These are phyloP conservation scores for Actinomortierella wolfii DNA, from an alignment of 371 early-diverging fungal species.

Conservation along the genomic window DNA sequence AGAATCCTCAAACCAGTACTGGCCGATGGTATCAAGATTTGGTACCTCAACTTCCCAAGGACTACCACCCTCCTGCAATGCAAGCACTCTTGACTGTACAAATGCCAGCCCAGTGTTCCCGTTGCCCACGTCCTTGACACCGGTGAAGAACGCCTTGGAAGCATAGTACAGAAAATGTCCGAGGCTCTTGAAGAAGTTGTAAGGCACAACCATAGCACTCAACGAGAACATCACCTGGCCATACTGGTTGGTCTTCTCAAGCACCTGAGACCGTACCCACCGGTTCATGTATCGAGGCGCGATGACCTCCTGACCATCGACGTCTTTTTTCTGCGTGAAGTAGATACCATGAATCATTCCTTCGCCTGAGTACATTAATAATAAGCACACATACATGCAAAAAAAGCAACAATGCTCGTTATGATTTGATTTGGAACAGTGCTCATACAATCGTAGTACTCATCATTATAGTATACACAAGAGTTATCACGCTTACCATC, in stretches of 20 bases:
- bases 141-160: neutral
- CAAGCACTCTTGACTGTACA: neutral
- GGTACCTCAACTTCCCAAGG: neutral
- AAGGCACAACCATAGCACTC: neutral
- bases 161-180: neutral
- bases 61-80: neutral
- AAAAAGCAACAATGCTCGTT: neutral
- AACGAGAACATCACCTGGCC: neutral
- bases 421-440: no score
- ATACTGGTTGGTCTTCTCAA: neutral
- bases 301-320: neutral
- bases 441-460: neutral
- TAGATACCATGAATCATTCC: constrained; percentile 7
- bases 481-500: constrained; percentile 4
- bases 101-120: neutral
- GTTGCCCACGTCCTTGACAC: neutral
- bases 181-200: neutral
- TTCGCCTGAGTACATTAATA: neutral
- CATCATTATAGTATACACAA: no score
- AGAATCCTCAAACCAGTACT: neutral
- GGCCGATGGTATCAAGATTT: neutral
- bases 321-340: no score
- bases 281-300: neutral
- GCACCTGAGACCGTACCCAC: neutral
- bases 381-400: no score